Base-by-base conservation (phyloP, 164 flowering plant genomes). In the Annona cherimola region DNA sequence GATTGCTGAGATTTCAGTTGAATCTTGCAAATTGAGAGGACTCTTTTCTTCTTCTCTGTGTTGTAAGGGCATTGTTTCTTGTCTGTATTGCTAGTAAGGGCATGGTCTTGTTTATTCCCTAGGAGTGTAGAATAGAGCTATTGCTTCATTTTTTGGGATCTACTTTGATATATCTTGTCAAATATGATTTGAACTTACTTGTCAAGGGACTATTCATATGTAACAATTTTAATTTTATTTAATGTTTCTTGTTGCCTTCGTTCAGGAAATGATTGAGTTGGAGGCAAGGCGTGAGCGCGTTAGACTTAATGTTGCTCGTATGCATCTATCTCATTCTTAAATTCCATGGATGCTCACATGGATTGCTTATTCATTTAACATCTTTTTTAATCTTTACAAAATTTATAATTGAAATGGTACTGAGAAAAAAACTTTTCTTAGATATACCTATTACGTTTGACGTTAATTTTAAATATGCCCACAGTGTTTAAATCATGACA, bases 241-340 rank as follows among this genome's bases (percentile, higher is more conserved):
- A 44, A 43, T 66, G 46, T 16, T 20, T 12, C 62, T 40, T 1
- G 9, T 61, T 20, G 73, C 45, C 68, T 19, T n/a, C 70, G 60
- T 80, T 73, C 83, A 95, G 98, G 99, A 95, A 86, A 81, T 91
- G 85, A 80, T 79, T 70, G 90, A 88, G 61, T 76, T 93, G 73
- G 98, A 93, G 81, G 86, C 89, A 41, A 91, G 86, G 83, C 92
- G 99, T 72, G 97, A 93, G 79, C 89, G 78, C 68, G 86, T 90
- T 63, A 86, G 69, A 80, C 88, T 80, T 46, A 93, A 91, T 85
- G 90, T 91, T 85, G 94, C 90, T 63, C 83, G 98, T 95, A 86
- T 35, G 94, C 84, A 69, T 77, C 81, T 66, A 6, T 61, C 42
- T 12, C 63, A 42, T 40, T 42, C 61, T 74, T 19, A 39, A 42